Conservation (phyloP, 768 basidiomycete genomes). For the Aureoboletus auriporus region DNA sequence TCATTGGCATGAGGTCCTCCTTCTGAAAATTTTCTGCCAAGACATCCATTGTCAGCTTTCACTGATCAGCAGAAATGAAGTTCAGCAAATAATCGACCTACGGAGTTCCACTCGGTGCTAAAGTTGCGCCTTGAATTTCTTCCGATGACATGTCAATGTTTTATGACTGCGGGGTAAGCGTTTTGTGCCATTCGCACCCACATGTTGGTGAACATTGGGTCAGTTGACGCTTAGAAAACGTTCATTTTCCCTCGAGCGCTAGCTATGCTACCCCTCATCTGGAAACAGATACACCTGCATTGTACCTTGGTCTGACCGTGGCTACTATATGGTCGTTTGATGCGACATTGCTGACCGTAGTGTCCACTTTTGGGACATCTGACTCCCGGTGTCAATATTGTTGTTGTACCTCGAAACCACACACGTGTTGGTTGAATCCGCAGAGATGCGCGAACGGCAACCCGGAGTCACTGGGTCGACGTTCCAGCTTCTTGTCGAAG, state of each 20-base stretch:
- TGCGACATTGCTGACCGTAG: neutral
- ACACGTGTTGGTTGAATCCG: constrained; percentile 1
- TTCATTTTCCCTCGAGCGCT: neutral
- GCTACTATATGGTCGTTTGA: neutral
- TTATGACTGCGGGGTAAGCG: constrained; percentile 22
- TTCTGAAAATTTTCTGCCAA: neutral
- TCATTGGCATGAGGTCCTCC: neutral
- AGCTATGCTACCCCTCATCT: neutral
- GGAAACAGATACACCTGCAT: neutral
- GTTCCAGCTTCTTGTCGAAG: constrained; percentile 1
- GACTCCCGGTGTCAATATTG: neutral
- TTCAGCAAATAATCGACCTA: constrained; percentile 2
- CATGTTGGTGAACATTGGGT: neutral
- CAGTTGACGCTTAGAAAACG: neutral
- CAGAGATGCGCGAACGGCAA: neutral
- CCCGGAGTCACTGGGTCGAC: constrained; percentile 1
- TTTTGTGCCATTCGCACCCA: constrained; percentile 17
- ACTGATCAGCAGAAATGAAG: neutral
- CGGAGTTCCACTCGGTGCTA: constrained; percentile 3
- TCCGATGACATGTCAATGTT: neutral
- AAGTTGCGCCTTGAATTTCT: neutral
- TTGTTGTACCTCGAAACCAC: neutral
- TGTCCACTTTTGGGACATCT: neutral
- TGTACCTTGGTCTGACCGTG: neutral
- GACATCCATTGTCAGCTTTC: neutral